Evolutionary conservation across 2,329 filamentous ascomycete genomes (phyloP).

Genomic region (Cladophialophora bantiana): DNA sequence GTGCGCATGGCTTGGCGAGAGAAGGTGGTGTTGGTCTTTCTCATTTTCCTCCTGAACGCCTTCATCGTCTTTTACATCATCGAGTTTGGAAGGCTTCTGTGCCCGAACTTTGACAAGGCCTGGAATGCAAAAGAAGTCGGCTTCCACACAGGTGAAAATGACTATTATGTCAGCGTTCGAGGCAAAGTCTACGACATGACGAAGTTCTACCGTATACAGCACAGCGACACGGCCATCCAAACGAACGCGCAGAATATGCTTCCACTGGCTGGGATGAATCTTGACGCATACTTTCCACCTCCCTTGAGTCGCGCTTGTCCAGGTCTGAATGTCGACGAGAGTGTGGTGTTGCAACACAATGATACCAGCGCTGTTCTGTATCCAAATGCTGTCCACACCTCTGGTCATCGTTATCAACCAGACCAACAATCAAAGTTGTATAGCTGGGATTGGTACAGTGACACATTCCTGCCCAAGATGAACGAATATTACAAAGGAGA

Average conservation of each 20-base stretch:
- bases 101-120: slow-evolving; percentile 89
- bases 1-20: slow-evolving; percentile 98
- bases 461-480: slow-evolving; percentile 77
- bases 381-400: slow-evolving; percentile 69
- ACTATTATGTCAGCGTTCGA: slow-evolving; percentile 87
- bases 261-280: slow-evolving; percentile 75
- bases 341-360: slow-evolving; percentile 58
- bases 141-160: slow-evolving; percentile 72
- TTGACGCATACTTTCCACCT: slow-evolving; percentile 85
- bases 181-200: slow-evolving; percentile 91
- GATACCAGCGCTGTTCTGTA: slow-evolving; percentile 70
- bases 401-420: slow-evolving; percentile 66
- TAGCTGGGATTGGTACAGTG: slow-evolving; percentile 76
- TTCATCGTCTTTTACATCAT: slow-evolving; percentile 91
- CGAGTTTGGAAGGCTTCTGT: slow-evolving; percentile 81
- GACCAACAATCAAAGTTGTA: slow-evolving; percentile 66
- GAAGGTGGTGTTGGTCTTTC: slow-evolving; percentile 80
- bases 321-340: slow-evolving; percentile 69
- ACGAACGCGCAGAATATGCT: slow-evolving; percentile 72
- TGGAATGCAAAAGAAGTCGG: slow-evolving; percentile 76
- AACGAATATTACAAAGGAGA: slow-evolving; percentile 86
- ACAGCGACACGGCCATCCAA: slow-evolving; percentile 74
- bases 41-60: slow-evolving; percentile 84
- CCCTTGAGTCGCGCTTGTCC: slow-evolving; percentile 78
- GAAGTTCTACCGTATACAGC: slow-evolving; percentile 83